phyloP scores from a whole-genome alignment of 2,329 filamentous ascomycete genomes.

The Arthrobotrys megalospora region DNA sequence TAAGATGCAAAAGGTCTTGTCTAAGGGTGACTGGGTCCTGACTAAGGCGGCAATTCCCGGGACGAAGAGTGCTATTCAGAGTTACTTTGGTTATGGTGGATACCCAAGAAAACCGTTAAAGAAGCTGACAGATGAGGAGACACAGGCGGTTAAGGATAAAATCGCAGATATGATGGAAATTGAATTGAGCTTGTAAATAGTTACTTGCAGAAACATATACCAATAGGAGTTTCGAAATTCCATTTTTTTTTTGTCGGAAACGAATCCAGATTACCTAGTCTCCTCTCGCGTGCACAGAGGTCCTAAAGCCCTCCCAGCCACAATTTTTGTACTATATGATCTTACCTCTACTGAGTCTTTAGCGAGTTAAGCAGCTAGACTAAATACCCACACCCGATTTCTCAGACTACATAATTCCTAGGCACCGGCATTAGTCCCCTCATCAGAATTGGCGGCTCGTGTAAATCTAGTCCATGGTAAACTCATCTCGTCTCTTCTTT shows the following conservation, averaged over 20 bases:
- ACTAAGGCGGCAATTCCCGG: slow-evolving; percentile 79
- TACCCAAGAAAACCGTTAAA: slow-evolving; percentile 74
- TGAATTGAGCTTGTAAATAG: slow-evolving; percentile 50
- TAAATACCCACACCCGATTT: not conserved
- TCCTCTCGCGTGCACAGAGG: not conserved
- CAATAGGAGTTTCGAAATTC: not conserved
- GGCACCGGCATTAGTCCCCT: not conserved
- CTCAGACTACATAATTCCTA: slow-evolving; percentile 2
- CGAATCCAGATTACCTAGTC: not conserved
- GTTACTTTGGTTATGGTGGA: slow-evolving; percentile 77
- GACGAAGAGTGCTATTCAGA: slow-evolving; percentile 77
- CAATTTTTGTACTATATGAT: slow-evolving; percentile 6
- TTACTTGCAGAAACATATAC: not conserved
- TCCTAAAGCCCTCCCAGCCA: not conserved
- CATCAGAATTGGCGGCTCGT: slow-evolving; percentile 21
- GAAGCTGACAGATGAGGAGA: slow-evolving; percentile 69
- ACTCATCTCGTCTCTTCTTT: slow-evolving; percentile 2
- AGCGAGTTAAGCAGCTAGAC: not conserved
- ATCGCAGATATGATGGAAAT: slow-evolving; percentile 69
- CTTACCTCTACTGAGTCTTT: not conserved
- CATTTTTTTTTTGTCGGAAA: not conserved
- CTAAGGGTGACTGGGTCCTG: slow-evolving; percentile 78
- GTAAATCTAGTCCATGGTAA: slow-evolving; percentile 38
- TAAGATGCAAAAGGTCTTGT: slow-evolving; percentile 76
- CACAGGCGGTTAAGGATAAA: slow-evolving; percentile 67